Conservation (phyloP, 2,329 filamentous ascomycete genomes). For the Aspergillus quadricinctus region DNA sequence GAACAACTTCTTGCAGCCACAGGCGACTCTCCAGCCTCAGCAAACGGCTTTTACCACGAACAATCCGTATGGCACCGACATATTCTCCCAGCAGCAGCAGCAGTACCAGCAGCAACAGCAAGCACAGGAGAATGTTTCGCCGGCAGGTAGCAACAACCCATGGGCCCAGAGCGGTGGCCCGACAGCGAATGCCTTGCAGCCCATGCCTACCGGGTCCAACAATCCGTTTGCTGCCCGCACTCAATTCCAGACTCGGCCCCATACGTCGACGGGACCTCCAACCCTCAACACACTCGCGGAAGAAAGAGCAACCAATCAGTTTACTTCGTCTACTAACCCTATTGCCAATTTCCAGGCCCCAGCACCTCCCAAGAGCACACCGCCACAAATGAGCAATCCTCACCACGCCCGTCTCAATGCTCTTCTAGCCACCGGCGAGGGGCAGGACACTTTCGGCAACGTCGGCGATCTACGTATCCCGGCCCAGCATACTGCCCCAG, state of each 20-base stretch:
- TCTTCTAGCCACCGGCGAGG: constrained; percentile 80
- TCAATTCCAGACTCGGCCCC: constrained; percentile 50
- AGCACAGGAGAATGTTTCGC: constrained; percentile 58
- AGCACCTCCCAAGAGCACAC: constrained; percentile 30
- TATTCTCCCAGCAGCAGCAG: constrained; percentile 48
- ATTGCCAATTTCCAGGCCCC: constrained; percentile 45
- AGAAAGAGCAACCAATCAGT: constrained; percentile 69
- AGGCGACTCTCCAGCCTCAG: constrained; percentile 53
- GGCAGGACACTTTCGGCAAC: constrained; percentile 96
- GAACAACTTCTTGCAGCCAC: constrained; percentile 46
- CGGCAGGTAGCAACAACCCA: constrained; percentile 87
- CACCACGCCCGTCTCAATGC: constrained; percentile 74
- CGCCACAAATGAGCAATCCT: constrained; percentile 44
- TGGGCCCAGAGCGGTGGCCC: constrained; percentile 67
- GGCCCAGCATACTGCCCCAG: constrained; percentile 91
- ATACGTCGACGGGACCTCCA: constrained; percentile 57
- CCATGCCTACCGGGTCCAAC: constrained; percentile 90
- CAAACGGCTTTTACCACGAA: constrained; percentile 55
- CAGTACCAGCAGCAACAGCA: constrained; percentile 37
- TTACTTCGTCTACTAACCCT: constrained; percentile 47
- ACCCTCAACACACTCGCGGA: constrained; percentile 74
- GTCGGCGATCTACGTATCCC: constrained; percentile 94
- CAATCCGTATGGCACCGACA: constrained; percentile 52
- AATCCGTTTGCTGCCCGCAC: constrained; percentile 81
- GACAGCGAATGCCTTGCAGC: constrained; percentile 62